A percentile compares a stretch with the other conserved stretches of the same genome.
phyloP scores from a whole-genome alignment of 2,329 filamentous ascomycete species.

The Westerdykella aurantiaca region DNA sequence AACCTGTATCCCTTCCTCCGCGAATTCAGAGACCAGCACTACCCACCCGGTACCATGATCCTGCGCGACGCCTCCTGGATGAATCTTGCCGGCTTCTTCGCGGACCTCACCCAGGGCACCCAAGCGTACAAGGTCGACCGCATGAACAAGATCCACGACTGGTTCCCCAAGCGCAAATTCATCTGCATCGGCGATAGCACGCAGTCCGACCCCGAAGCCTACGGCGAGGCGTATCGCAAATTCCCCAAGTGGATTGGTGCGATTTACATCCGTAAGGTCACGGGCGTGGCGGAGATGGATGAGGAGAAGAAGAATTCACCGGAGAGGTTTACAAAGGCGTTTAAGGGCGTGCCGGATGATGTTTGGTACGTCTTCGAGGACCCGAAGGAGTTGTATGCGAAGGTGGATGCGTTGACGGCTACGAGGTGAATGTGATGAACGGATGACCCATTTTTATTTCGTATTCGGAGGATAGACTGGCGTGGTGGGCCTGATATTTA shows the following conservation, averaged over 20 bases:
- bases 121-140: conserved; percentile 79
- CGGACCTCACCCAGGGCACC: conserved; percentile 72
- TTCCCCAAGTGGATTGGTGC: conserved; percentile 72
- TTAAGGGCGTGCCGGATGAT: conserved; percentile 62
- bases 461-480: not conserved
- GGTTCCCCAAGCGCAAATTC: conserved; percentile 74
- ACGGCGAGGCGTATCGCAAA: conserved; percentile 67
- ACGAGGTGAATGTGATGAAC: not conserved
- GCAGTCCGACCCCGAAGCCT: conserved; percentile 85
- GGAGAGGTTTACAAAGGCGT: conserved; percentile 75
- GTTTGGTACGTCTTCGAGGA: conserved; percentile 81
- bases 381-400: conserved; percentile 56
- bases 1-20: conserved; percentile 86
- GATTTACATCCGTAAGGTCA: conserved; percentile 82
- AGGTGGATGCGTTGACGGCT: conserved; percentile 26
- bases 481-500: not conserved
- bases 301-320: conserved; percentile 63
- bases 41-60: conserved; percentile 72
- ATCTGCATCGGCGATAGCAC: conserved; percentile 87
- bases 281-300: conserved; percentile 66
- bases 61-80: conserved; percentile 82
- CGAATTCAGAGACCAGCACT: conserved; percentile 64
- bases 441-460: not conserved
- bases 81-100: conserved; percentile 72
- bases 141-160: conserved; percentile 69